Evolutionary conservation across 2,329 filamentous ascomycete species (phyloP).

Genomic region (Fusarium chaquense): DNA sequence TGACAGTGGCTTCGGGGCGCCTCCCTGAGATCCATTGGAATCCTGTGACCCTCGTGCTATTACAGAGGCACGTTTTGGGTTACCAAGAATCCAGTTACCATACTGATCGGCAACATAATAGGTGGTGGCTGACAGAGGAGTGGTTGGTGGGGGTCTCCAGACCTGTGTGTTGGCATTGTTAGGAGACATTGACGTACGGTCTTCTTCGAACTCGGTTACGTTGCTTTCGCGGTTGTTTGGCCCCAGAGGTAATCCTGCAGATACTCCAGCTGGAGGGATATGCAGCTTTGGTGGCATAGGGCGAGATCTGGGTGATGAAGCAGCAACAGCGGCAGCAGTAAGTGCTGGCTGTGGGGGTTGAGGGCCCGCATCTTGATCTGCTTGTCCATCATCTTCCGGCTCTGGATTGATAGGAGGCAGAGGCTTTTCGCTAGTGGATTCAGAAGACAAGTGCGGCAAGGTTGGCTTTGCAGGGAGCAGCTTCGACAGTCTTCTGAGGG

Average conservation of each 20-base stretch:
- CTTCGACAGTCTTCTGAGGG: constrained; percentile 55
- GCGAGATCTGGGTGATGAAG: constrained; percentile 33
- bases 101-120: constrained; percentile 65
- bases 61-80: constrained; percentile 49
- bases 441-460: constrained; percentile 50
- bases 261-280: constrained; percentile 43
- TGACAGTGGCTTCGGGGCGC: constrained; percentile 36
- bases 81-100: constrained; percentile 66
- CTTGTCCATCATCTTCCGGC: constrained; percentile 13
- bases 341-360: constrained; percentile 33
- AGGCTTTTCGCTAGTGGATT: constrained; percentile 33
- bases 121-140: constrained; percentile 59
- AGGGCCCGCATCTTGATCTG: constrained; percentile 12
- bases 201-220: constrained; percentile 66
- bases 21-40: constrained; percentile 26
- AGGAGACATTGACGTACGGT: constrained; percentile 53
- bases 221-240: constrained; percentile 56
- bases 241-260: constrained; percentile 1
- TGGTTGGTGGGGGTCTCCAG: constrained; percentile 63
- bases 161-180: constrained; percentile 56
- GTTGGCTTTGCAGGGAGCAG: constrained; percentile 61
- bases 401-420: constrained; percentile 30
- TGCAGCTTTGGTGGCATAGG: constrained; percentile 47
- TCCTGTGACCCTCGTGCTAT: constrained; percentile 43
- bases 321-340: constrained; percentile 8